Evolutionary conservation across 768 basidiomycete genomes (phyloP).

Genomic region (Boletus sensibilis): DNA sequence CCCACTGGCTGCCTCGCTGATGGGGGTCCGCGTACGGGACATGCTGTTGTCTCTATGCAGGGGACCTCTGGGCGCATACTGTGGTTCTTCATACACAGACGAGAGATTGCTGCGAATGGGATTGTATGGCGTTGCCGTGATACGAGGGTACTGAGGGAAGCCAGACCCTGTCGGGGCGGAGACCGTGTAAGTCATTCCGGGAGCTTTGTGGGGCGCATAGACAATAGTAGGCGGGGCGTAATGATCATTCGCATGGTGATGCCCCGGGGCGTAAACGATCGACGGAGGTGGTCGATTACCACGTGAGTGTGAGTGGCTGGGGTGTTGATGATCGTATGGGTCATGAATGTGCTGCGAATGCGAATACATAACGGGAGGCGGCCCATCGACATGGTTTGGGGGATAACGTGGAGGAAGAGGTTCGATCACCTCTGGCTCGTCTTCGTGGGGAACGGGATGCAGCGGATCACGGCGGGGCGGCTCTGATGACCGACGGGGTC

Average conservation of each 20-base stretch:
- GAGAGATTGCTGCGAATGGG: slow-evolving; percentile 36
- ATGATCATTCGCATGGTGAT: slow-evolving; percentile 44
- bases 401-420: slow-evolving; percentile 34
- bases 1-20: slow-evolving; percentile 43
- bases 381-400: slow-evolving; percentile 19
- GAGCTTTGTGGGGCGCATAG: slow-evolving; percentile 53
- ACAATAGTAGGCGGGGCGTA: slow-evolving; percentile 63
- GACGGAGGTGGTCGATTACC: slow-evolving; percentile 47
- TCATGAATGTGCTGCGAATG: slow-evolving; percentile 42
- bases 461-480: slow-evolving; percentile 27
- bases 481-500: slow-evolving; percentile 31
- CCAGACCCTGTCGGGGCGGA: slow-evolving; percentile 50
- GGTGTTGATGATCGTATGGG: slow-evolving; percentile 32
- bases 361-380: slow-evolving; percentile 35
- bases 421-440: slow-evolving; percentile 34
- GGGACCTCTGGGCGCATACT: slow-evolving; percentile 29
- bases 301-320: slow-evolving; percentile 38
- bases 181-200: slow-evolving; percentile 67
- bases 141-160: slow-evolving; percentile 41
- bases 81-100: slow-evolving; percentile 40
- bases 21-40: slow-evolving; percentile 37
- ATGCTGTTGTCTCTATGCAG: slow-evolving; percentile 28
- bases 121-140: slow-evolving; percentile 43
- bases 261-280: slow-evolving; percentile 57
- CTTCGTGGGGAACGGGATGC: slow-evolving; percentile 17